Conservation (phyloP, 768 basidiomycete species). For the Boletus subcaerulescens region DNA sequence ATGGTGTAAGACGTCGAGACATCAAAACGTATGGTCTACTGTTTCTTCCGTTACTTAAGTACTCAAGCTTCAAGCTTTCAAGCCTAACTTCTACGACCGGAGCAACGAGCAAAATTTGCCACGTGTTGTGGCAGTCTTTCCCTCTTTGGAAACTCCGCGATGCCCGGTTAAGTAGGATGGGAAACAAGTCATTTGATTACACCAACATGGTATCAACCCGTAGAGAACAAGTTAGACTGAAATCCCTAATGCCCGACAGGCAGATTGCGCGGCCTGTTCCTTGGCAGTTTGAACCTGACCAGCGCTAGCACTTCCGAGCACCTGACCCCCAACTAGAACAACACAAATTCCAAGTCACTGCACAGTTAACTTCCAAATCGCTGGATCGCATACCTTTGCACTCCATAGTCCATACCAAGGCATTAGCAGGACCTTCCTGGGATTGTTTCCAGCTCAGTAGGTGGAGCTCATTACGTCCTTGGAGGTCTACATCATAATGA, state of each 20-base stretch:
- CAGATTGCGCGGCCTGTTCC: slow-evolving; percentile 45
- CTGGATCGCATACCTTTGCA: slow-evolving; percentile 49
- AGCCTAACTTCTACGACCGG: neutral
- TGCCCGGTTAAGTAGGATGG: neutral
- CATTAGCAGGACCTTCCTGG: slow-evolving; percentile 40
- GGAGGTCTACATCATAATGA: slow-evolving; percentile 34
- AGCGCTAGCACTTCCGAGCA: slow-evolving; percentile 47
- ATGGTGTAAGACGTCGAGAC: slow-evolving; percentile 46
- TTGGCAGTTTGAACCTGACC: slow-evolving; percentile 44
- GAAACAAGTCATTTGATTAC: neutral
- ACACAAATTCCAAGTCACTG: slow-evolving; percentile 1
- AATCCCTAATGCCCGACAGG: slow-evolving; percentile 35
- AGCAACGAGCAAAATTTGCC: slow-evolving; percentile 2
- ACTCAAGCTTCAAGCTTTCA: neutral
- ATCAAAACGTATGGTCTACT: slow-evolving; percentile 3
- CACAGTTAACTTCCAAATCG: too few species aligned
- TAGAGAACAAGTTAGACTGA: slow-evolving; percentile 1
- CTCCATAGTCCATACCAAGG: slow-evolving; percentile 47
- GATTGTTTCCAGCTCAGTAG: slow-evolving; percentile 42
- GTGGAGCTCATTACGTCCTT: slow-evolving; percentile 27
- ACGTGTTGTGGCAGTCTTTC: slow-evolving; percentile 7
- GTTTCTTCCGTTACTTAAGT: neutral
- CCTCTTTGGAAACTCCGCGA: slow-evolving; percentile 30
- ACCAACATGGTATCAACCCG: neutral
- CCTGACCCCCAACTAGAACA: slow-evolving; percentile 43